Evolutionary conservation across 1,284 basidiomycete species (phyloP), one percentile per base, ranked within the genome.

Genomic region (Trametes versicolor): DNA sequence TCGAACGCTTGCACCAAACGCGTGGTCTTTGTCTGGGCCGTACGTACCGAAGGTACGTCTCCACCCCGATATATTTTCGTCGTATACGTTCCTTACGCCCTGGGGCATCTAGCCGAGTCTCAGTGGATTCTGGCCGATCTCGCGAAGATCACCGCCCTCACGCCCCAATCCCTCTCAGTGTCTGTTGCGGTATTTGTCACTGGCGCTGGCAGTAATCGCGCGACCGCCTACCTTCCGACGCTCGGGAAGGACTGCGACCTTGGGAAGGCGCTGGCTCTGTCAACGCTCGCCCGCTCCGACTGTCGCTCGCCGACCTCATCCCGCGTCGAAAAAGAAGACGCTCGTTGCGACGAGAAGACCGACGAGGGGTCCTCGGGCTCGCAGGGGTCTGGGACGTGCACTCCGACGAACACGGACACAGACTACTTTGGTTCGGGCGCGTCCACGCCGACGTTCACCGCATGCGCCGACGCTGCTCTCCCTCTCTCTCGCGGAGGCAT

Each of bases 11-110:
- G 79, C 70, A 67, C 71, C 57, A 64, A 64, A 48, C 73, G 75
- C 37, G 70, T 83, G 10, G 67, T 80, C 0, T 82, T 85, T 64
- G 62, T 81, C 9, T 85, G 82, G 82, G 74, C 77, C 0, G 74
- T 82, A 34, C 78, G 81, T 12, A 73, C 78, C 32, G 51, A 74
- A 34, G 73, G 82, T 82, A 52, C 52, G 76, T 70, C 41, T 7
- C 29, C 13, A 15, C 27, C 4, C 21, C 10, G 9, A n/a, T 7
- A 29, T 27, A 15, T 25, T n/a, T 12, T 34, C 29, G 10, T 51
- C 43, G 29, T 32, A 32, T 13, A 27, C 6, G 4, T 13, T 2
- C 45, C 62, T 63, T 21, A 52, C 37, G 2, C 17, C 27, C 9
- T 19, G 29, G 29, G 54, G n/a, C 21, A 55, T 29, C 7, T 45